Percentiles rank a stretch among this genome's conserved stretches.
Evolutionary conservation across 73 alveolate genomes (phyloP).

Genomic region (Tetrahymena thermophila): DNA sequence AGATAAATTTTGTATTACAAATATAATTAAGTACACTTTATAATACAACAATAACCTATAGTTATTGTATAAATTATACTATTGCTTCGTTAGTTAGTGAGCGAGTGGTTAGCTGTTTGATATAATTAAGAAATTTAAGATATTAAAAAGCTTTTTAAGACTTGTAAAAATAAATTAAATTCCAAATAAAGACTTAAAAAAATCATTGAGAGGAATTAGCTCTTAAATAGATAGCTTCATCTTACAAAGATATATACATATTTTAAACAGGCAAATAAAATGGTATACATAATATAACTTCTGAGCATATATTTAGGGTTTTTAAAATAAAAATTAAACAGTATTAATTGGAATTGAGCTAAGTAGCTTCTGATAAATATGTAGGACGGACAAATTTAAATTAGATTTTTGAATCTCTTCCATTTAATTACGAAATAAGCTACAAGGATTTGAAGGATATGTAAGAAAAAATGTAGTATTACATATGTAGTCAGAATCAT

Average conservation of each 20-base stretch:
- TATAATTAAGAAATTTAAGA: neutral
- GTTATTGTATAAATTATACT: neutral
- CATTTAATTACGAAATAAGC: neutral
- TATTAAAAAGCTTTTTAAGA: neutral
- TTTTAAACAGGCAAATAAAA: neutral
- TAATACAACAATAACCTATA: neutral
- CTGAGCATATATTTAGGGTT: neutral
- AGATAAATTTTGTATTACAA: neutral
- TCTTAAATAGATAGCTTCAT: neutral
- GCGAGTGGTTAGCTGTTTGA: neutral
- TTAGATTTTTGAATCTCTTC: neutral
- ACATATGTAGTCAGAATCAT: neutral
- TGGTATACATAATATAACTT: neutral
- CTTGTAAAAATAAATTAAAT: neutral
- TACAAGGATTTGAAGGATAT: neutral
- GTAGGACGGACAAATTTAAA: neutral
- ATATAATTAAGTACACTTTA: no score
- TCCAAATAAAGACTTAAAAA: neutral
- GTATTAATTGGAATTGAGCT: neutral
- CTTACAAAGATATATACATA: neutral
- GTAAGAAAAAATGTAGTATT: neutral
- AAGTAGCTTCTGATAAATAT: neutral
- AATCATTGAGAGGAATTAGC: neutral
- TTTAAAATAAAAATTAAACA: neutral
- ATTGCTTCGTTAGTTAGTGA: neutral